Conservation (phyloP, 306 rosid genomes). For the Ormosia semicastrata region DNA sequence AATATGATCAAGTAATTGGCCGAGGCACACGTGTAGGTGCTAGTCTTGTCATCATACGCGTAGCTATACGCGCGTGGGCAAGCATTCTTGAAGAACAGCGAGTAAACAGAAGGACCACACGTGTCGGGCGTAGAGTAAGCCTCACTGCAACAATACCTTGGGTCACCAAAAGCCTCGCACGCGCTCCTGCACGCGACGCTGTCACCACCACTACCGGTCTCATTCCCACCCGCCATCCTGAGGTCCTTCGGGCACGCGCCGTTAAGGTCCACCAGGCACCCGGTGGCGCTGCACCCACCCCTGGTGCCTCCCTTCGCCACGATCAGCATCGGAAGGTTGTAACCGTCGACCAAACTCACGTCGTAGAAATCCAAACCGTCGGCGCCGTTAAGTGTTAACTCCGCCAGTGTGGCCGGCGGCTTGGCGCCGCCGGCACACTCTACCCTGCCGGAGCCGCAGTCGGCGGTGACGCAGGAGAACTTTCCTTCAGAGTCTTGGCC, state of each 20-base stretch:
- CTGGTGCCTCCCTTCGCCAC: constrained; percentile 66
- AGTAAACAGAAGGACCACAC: constrained; percentile 63
- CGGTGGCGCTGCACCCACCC: constrained; percentile 87
- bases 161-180: constrained; percentile 90
- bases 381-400: constrained; percentile 89
- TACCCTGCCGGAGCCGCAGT: constrained; percentile 78
- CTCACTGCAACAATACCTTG: constrained; percentile 80
- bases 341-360: constrained; percentile 94
- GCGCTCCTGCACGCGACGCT: constrained; percentile 90
- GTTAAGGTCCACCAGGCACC: constrained; percentile 82
- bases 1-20: constrained; percentile 77
- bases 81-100: constrained; percentile 64
- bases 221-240: constrained; percentile 48
- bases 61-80: constrained; percentile 99
- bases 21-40: constrained; percentile 83
- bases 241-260: constrained; percentile 64
- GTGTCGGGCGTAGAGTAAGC: constrained; percentile 85
- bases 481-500: constrained; percentile 48
- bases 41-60: constrained; percentile 94
- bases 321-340: constrained; percentile 83
- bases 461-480: constrained; percentile 77
- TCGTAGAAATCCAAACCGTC: constrained; percentile 85
- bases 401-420: constrained; percentile 90
- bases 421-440: constrained; percentile 83
- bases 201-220: neutral